Evolutionary conservation across 768 basidiomycete species (phyloP).

Genomic region (Trametes sanguinea): DNA sequence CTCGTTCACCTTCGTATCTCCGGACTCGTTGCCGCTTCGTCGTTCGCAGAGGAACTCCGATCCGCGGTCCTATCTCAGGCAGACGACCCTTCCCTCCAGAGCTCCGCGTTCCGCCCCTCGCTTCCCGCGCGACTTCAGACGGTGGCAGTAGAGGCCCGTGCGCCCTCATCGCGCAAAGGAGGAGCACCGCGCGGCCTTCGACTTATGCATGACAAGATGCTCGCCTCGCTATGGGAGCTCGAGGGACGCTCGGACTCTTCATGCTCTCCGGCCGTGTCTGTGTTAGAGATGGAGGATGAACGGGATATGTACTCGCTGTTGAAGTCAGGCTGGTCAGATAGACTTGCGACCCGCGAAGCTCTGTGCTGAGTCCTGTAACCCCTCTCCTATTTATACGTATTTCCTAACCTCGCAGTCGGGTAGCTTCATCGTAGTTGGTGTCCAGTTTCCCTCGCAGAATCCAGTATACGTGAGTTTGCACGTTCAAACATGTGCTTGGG

Average conservation of each 20-base stretch:
- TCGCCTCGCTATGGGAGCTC: slow-evolving; percentile 10
- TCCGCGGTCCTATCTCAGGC: slow-evolving; percentile 27
- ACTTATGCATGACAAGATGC: slow-evolving; percentile 19
- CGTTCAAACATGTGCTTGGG: too few relatives aligned
- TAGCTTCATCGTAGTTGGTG: too few relatives aligned
- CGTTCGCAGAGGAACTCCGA: slow-evolving; percentile 44
- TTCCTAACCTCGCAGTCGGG: too few relatives aligned
- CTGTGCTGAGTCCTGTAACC: too few relatives aligned
- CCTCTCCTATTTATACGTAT: too few relatives aligned
- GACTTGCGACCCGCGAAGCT: not conserved
- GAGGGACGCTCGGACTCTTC: not conserved
- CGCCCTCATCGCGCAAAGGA: not conserved
- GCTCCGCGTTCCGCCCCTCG: too few relatives aligned
- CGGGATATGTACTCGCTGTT: not conserved
- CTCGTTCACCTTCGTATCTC: slow-evolving; percentile 44
- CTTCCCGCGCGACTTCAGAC: not conserved
- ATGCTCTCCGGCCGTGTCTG: not conserved
- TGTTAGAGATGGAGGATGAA: not conserved
- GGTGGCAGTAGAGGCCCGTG: slow-evolving; percentile 12
- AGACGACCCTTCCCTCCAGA: slow-evolving; percentile 6
- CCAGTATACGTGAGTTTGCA: too few relatives aligned
- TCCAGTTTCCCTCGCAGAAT: too few relatives aligned
- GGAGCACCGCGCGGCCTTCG: slow-evolving; percentile 4
- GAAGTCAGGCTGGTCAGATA: not conserved
- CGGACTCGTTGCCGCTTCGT: slow-evolving; percentile 44